phyloP scores from a whole-genome alignment of 257 asterid genomes.

The Voacanga thouarsii region DNA sequence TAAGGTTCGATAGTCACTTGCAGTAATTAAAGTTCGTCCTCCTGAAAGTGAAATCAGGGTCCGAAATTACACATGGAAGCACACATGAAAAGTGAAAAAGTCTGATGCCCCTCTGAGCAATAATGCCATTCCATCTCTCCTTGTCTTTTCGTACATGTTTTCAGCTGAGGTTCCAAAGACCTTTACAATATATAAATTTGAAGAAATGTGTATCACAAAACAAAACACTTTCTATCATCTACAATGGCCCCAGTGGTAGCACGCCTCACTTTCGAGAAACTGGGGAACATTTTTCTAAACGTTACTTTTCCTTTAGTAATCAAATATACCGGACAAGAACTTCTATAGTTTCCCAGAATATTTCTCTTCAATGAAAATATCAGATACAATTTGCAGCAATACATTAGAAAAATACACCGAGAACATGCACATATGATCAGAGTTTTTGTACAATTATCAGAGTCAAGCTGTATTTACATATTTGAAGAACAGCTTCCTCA shows the following conservation, averaged over 20 bases:
- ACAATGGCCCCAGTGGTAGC: conserved; percentile 12
- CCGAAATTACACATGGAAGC: neutral
- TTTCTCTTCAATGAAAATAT: neutral
- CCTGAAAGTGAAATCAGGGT: conserved; percentile 1
- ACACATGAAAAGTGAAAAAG: neutral
- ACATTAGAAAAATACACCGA: neutral
- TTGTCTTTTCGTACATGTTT: conserved; percentile 4
- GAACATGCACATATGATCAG: neutral
- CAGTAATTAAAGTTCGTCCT: neutral
- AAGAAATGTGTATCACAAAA: neutral
- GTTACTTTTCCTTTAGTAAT: neutral
- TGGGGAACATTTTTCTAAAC: neutral
- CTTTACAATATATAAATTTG: conserved; percentile 6
- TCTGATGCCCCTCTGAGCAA: neutral
- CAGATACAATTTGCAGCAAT: neutral
- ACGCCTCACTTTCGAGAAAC: neutral
- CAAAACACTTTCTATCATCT: neutral
- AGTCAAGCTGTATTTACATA: neutral
- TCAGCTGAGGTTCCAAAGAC: neutral
- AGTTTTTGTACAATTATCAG: neutral
- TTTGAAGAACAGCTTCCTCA: neutral
- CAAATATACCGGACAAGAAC: neutral
- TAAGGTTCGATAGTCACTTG: neutral
- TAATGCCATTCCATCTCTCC: conserved; percentile 8
- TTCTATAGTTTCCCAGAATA: neutral